phyloP scores from a whole-genome alignment of 1,284 basidiomycete genomes.

The Ganoderma boninense region DNA sequence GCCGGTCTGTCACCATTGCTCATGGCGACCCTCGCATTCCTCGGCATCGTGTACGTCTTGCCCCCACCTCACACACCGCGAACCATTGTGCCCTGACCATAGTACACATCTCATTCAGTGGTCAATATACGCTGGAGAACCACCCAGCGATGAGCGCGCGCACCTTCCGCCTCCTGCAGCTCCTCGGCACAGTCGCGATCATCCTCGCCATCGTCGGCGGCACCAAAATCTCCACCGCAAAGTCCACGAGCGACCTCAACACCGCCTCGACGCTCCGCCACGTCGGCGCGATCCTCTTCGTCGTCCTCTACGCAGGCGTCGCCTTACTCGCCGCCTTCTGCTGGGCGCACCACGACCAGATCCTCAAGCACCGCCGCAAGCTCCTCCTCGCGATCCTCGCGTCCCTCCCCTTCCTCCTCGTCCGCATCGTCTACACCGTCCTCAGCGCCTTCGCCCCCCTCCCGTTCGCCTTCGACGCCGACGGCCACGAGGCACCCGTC shows the following conservation, averaged over 20 bases:
- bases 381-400: conserved; percentile 59
- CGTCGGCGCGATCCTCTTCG: conserved; percentile 58
- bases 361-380: conserved; percentile 63
- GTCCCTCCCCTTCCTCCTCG: conserved; percentile 65
- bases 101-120: conserved; percentile 30
- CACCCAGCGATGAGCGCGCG: conserved; percentile 24
- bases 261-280: conserved; percentile 52
- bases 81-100: neutral
- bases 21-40: conserved; percentile 63
- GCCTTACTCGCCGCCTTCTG: conserved; percentile 53
- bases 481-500: conserved; percentile 12
- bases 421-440: conserved; percentile 61
- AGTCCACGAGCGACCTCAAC: conserved; percentile 22
- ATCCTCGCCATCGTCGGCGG: conserved; percentile 58
- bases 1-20: conserved; percentile 62
- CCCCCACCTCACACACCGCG: conserved; percentile 6
- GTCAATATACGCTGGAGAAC: conserved; percentile 29
- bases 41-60: conserved; percentile 64
- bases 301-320: conserved; percentile 53
- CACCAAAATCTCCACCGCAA: conserved; percentile 28
- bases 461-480: conserved; percentile 18
- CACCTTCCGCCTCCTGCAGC: conserved; percentile 36
- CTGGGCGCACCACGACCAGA: conserved; percentile 54
- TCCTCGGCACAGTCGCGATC: conserved; percentile 55
- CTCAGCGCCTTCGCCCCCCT: conserved; percentile 53